Evolutionary conservation across 345 rosid species (phyloP).

Genomic region (Salix udensis): DNA sequence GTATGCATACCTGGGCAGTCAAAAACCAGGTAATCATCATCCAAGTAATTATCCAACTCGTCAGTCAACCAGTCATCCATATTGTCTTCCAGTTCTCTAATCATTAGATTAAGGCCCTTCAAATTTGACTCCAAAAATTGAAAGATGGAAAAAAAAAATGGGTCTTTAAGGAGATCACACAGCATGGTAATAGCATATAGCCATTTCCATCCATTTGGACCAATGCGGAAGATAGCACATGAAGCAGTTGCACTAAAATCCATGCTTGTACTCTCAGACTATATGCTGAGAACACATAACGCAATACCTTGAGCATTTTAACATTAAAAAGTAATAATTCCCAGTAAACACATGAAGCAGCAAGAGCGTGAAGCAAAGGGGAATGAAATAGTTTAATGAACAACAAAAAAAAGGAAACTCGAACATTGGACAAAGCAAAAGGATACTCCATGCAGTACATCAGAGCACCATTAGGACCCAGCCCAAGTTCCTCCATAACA

Average conservation of each 20-base stretch:
- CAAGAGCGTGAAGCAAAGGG: neutral
- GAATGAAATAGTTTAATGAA: neutral
- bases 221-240: too few species aligned
- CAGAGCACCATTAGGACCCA: slow-evolving; percentile 92
- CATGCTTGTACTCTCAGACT: neutral
- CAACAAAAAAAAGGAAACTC: neutral
- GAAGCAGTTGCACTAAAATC: neutral
- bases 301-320: neutral
- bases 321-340: neutral
- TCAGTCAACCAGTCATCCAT: slow-evolving; percentile 82
- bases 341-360: neutral
- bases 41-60: slow-evolving; percentile 80
- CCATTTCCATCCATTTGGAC: too few species aligned
- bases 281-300: neutral
- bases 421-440: slow-evolving; percentile 18
- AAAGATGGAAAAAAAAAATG: neutral
- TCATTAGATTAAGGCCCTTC: slow-evolving; percentile 43
- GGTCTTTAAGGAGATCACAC: neutral
- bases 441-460: slow-evolving; percentile 98
- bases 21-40: slow-evolving; percentile 83
- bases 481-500: slow-evolving; percentile 84
- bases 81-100: slow-evolving; percentile 72
- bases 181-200: too few species aligned
- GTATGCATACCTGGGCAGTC: slow-evolving; percentile 77
- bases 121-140: neutral